A percentile compares a stretch with the other conserved stretches of the same genome.
Evolutionary conservation across 2,329 filamentous ascomycete species (phyloP).

Genomic region (Sclerotinia glacialis): DNA sequence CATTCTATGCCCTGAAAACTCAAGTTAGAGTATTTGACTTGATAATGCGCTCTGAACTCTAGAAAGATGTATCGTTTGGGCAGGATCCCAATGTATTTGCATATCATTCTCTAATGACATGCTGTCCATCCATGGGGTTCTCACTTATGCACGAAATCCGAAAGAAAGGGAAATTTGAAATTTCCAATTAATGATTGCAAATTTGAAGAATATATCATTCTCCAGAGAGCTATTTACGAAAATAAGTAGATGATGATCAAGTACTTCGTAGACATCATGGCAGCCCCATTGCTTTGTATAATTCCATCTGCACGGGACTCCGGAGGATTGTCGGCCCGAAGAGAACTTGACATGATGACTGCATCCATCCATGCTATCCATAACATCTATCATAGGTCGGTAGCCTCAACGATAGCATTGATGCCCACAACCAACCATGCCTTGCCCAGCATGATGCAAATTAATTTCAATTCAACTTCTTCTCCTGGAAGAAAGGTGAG

Average conservation of each 20-base stretch:
- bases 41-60: not conserved
- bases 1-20: not conserved
- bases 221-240: not conserved
- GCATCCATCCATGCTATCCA: not conserved
- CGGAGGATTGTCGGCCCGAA: constrained; percentile 11
- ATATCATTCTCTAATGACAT: not conserved
- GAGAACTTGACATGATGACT: too few species aligned
- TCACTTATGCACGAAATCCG: not conserved
- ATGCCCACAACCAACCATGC: not conserved
- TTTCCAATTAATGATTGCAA: not conserved
- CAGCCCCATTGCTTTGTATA: not conserved
- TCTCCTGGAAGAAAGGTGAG: not conserved
- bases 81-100: not conserved
- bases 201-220: not conserved
- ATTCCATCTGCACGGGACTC: not conserved
- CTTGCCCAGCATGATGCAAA: too few species aligned
- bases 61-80: not conserved
- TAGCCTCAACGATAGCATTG: not conserved
- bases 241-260: not conserved
- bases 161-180: not conserved
- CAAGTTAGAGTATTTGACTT: not conserved
- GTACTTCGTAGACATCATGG: not conserved
- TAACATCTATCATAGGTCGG: not conserved
- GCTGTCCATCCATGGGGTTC: not conserved
- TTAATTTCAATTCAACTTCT: not conserved